phyloP scores from a whole-genome alignment of 352 stramenopile species.

The Pythium aristosporum region DNA sequence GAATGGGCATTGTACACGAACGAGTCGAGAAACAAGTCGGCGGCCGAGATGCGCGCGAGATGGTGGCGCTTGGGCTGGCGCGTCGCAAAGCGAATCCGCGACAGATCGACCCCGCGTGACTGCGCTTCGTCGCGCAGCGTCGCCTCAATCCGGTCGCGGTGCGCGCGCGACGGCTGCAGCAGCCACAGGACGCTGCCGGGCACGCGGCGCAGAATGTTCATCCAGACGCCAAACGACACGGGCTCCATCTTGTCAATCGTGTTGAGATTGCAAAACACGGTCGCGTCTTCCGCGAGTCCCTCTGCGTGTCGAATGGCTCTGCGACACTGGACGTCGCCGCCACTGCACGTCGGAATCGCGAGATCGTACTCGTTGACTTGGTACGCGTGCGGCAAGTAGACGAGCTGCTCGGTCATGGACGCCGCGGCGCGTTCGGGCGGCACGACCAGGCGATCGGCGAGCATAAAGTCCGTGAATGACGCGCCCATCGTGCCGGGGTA shows the following conservation, averaged over 20 bases:
- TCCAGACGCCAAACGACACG: slow-evolving; percentile 85
- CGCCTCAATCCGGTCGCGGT: slow-evolving; percentile 28
- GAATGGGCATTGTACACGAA: slow-evolving; percentile 96
- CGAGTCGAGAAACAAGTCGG: slow-evolving; percentile 95
- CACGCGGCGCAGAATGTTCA: slow-evolving; percentile 84
- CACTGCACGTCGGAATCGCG: slow-evolving; percentile 32
- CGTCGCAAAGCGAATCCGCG: slow-evolving; percentile 72
- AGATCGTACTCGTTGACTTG: slow-evolving; percentile 88
- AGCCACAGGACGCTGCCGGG: slow-evolving; percentile 88
- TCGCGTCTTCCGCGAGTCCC: slow-evolving; percentile 29
- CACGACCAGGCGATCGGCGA: slow-evolving; percentile 73
- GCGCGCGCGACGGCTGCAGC: slow-evolving; percentile 37
- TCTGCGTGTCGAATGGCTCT: not conserved
- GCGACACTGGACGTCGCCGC: slow-evolving; percentile 2
- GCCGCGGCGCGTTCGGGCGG: slow-evolving; percentile 44
- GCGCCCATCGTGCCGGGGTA: slow-evolving; percentile 89
- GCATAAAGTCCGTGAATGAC: slow-evolving; percentile 63
- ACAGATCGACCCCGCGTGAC: slow-evolving; percentile 54
- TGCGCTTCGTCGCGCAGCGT: slow-evolving; percentile 62
- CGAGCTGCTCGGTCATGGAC: slow-evolving; percentile 75
- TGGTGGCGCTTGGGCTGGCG: slow-evolving; percentile 68
- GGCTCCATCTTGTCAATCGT: slow-evolving; percentile 94
- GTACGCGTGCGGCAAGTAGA: slow-evolving; percentile 90
- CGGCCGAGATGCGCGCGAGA: slow-evolving; percentile 69
- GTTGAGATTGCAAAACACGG: slow-evolving; percentile 93